phyloP scores from a whole-genome alignment of 768 basidiomycete species.

The Trametes coccinea region DNA sequence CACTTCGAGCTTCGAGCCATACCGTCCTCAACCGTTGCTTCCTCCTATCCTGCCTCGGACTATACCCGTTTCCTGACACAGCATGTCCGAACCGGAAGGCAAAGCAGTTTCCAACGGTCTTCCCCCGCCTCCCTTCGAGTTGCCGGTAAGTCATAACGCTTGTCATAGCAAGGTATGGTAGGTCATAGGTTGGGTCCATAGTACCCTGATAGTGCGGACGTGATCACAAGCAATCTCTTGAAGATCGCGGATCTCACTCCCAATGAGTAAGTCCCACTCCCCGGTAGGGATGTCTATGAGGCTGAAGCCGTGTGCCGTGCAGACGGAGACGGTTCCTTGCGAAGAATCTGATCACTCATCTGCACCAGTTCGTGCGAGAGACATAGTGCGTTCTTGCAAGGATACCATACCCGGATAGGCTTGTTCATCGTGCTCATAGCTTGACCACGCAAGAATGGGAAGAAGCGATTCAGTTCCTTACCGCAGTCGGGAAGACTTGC shows the following conservation, averaged over 20 bases:
- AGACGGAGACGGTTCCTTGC: constrained; percentile 51
- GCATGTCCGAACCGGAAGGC: constrained; percentile 10
- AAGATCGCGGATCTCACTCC: constrained; percentile 40
- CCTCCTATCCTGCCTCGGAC: not conserved
- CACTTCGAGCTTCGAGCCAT: not conserved
- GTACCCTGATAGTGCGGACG: constrained; percentile 50
- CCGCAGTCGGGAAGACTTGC: constrained; percentile 70
- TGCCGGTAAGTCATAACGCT: constrained; percentile 39
- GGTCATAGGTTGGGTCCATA: constrained; percentile 25
- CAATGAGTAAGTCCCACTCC: constrained; percentile 38
- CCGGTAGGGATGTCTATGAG: not conserved
- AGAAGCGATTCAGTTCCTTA: constrained; percentile 77
- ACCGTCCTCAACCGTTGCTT: not conserved
- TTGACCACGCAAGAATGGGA: constrained; percentile 88
- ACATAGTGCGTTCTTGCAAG: constrained; percentile 45
- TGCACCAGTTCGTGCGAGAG: constrained; percentile 76
- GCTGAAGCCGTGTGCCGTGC: constrained; percentile 9
- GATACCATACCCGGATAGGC: not conserved
- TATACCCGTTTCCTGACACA: not conserved
- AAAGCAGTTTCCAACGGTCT: constrained; percentile 45
- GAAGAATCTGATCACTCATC: constrained; percentile 56
- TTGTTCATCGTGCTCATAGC: constrained; percentile 27
- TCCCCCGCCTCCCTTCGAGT: constrained; percentile 36
- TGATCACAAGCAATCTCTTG: constrained; percentile 49
- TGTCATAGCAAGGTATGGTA: not conserved